phyloP scores from a whole-genome alignment of 2,329 filamentous ascomycete genomes.

The Aspergillus calidoustus region DNA sequence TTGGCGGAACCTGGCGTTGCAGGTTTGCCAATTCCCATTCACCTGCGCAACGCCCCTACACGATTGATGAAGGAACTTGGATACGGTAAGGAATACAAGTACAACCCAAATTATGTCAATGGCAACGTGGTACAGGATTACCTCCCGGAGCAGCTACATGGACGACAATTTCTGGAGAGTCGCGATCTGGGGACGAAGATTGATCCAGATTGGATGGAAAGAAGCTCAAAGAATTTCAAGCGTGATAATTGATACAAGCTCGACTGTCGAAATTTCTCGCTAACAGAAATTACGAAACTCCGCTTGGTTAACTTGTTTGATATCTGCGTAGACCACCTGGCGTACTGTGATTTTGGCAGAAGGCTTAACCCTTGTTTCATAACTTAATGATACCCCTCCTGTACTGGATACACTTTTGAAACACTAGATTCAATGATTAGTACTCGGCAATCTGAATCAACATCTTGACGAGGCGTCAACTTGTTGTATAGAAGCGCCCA shows the following conservation, averaged over 20 bases:
- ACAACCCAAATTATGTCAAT: constrained; percentile 86
- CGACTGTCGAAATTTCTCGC: background rate
- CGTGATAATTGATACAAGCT: background rate
- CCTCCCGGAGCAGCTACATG: constrained; percentile 75
- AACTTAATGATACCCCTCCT: background rate
- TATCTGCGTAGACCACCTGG: background rate
- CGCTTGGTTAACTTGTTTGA: background rate
- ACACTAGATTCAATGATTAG: background rate
- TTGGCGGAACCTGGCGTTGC: constrained; percentile 83
- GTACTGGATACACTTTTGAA: background rate
- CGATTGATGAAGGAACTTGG: constrained; percentile 90
- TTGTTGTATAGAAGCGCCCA: constrained; percentile 8
- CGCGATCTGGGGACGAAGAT: constrained; percentile 76
- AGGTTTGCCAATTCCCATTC: constrained; percentile 78
- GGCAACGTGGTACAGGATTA: constrained; percentile 87
- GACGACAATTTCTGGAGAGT: constrained; percentile 76
- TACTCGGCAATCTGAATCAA: background rate
- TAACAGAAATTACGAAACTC: background rate
- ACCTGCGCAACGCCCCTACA: constrained; percentile 90
- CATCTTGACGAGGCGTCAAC: background rate
- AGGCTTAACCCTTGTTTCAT: constrained; percentile 3
- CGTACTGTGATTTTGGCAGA: background rate
- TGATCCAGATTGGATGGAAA: constrained; percentile 66
- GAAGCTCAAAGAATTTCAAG: constrained; percentile 10
- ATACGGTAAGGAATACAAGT: constrained; percentile 92